These are phyloP conservation scores for Stemphylium beticola DNA, from an alignment of 2,329 filamentous ascomycete species.

Conservation along the genomic window DNA sequence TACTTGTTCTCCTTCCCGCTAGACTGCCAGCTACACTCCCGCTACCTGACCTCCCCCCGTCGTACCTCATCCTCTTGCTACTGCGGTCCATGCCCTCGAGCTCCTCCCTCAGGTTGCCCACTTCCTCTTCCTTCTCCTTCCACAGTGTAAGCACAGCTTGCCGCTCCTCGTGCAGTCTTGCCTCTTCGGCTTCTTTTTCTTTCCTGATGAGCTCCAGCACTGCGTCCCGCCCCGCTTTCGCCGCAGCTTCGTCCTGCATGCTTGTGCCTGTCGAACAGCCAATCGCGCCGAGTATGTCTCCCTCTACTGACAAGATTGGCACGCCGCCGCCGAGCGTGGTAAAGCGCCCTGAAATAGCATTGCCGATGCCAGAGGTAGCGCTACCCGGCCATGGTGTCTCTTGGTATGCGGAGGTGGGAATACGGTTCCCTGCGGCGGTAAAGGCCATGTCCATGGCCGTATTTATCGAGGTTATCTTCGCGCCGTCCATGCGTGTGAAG, in stretches of 20 bases:
- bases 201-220: conserved; percentile 41
- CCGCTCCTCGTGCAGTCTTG: conserved; percentile 26
- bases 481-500: conserved; percentile 55
- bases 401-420: conserved; percentile 58
- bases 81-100: conserved; percentile 29
- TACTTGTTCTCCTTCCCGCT: conserved; percentile 14
- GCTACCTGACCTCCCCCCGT: conserved; percentile 20
- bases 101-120: conserved; percentile 24
- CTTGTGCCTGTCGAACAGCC: conserved; percentile 62
- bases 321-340: conserved; percentile 60
- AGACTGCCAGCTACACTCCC: conserved; percentile 19
- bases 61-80: conserved; percentile 27
- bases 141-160: conserved; percentile 28
- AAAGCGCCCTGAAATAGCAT: conserved; percentile 57
- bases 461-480: conserved; percentile 60
- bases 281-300: conserved; percentile 59
- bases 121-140: conserved; percentile 33
- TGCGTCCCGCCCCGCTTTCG: conserved; percentile 58
- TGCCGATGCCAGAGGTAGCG: conserved; percentile 56
- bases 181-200: conserved; percentile 26
- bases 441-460: conserved; percentile 68
- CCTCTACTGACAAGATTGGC: conserved; percentile 55
- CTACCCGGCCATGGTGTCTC: conserved; percentile 59
- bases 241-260: conserved; percentile 59
- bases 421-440: conserved; percentile 60